phyloP scores from a whole-genome alignment of 371 early-diverging fungal genomes.

The Circinella umbellata region DNA sequence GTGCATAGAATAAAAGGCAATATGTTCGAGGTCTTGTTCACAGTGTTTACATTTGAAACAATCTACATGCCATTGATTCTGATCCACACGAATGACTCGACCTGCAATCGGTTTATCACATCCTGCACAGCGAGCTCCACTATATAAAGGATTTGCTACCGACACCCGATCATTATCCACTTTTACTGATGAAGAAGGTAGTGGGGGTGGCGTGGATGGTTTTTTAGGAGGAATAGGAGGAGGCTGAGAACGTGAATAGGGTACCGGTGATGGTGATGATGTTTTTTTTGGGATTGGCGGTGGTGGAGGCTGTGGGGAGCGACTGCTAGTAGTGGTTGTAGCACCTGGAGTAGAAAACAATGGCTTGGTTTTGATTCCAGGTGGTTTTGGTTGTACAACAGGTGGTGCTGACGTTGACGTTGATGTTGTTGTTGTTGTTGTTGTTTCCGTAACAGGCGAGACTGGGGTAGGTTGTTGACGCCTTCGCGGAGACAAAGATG shows the following conservation, averaged over 20 bases:
- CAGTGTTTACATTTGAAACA: conserved; percentile 79
- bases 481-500: conserved; percentile 19
- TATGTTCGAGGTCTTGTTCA: conserved; percentile 59
- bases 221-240: conserved; percentile 11
- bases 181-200: not conserved
- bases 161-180: conserved; percentile 13
- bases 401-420: conserved; percentile 11
- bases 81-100: conserved; percentile 65
- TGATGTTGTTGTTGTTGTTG: conserved; percentile 5
- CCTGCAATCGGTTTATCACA: conserved; percentile 61
- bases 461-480: not conserved
- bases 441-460: not conserved
- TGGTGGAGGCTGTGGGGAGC: not conserved
- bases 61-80: conserved; percentile 71
- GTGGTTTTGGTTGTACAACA: not conserved
- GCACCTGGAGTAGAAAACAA: not conserved
- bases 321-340: not conserved
- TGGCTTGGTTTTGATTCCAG: conserved; percentile 2
- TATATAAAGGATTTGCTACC: conserved; percentile 25
- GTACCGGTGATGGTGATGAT: not conserved
- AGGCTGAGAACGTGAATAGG: conserved; percentile 8
- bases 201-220: conserved; percentile 2
- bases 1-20: conserved; percentile 67
- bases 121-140: conserved; percentile 48
- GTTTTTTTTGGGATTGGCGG: conserved; percentile 4